Base-by-base conservation (phyloP, 1,284 basidiomycete species). In the Irpex sp. region DNA sequence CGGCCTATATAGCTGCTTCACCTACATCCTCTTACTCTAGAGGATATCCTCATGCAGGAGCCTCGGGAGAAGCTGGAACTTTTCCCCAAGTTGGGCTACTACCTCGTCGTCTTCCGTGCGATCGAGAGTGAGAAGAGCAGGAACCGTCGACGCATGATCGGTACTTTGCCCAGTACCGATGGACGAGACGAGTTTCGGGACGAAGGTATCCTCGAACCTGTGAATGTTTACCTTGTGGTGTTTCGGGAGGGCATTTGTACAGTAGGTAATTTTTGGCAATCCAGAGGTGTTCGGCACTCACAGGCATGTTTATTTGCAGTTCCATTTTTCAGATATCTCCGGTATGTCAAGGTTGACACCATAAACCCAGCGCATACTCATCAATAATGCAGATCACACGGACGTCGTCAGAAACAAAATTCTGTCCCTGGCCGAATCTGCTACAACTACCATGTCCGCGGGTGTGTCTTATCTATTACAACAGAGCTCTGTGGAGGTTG, bases 41-140 rank as follows among this genome's bases (percentile, higher is more conserved):
- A 98, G 75, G 96, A 98, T 77, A 94, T 98, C 39, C 77, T 98
- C n/a, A 93, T 95, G 67, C 90, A 94, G 76, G 95, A 98, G 67
- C 90, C 93, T 17, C 85, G 95, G 39, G 96, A 98, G 76, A 98
- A 98, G 76, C 79, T 97, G 13, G 96, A 98, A 71, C 78, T 89
- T 3, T 98, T 97, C 73, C 88, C 93, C 5, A 88, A 86, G 65
- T 83, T 98, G 6, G 95, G 95, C 0, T 98, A 98, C 76, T 95
- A 97, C 74, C 95, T 98, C 71, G 81, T 98, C 62, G 92, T 92
- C 7, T 92, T 98, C 66, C 86, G 94, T 58, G 91, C 94, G 1
- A 85, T 97, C 55, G 94, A 94, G 69, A 83, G 81, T 64, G 75
- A 78, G 67, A 77, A 76, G 15, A 77, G 77, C 5, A 74, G 78